These are phyloP conservation scores for Antrodiella citrinella DNA, from an alignment of 768 basidiomycete genomes.

Conservation along the genomic window DNA sequence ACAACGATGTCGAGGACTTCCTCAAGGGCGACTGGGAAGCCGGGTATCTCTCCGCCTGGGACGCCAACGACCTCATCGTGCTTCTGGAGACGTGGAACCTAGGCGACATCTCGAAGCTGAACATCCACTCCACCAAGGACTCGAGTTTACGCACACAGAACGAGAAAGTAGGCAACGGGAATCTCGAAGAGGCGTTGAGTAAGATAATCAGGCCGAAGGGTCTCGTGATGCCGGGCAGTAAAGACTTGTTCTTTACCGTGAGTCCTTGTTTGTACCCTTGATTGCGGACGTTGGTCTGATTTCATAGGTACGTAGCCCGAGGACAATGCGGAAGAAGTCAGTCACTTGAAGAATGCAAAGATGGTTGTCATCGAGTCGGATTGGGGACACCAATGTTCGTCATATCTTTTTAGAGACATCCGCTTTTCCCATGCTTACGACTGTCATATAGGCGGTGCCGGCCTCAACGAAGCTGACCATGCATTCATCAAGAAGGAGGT, in stretches of 20 bases:
- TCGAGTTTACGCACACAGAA: slow-evolving; percentile 23
- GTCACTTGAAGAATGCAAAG: slow-evolving; percentile 29
- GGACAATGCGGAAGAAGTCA: slow-evolving; percentile 42
- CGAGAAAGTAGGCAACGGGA: slow-evolving; percentile 22
- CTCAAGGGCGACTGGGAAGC: slow-evolving; percentile 44
- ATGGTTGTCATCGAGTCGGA: slow-evolving; percentile 47
- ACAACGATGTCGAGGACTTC: slow-evolving; percentile 40
- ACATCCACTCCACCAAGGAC: neutral
- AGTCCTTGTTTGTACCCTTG: slow-evolving; percentile 1
- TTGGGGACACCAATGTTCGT: slow-evolving; percentile 51
- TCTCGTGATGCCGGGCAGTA: slow-evolving; percentile 51
- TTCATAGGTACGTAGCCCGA: slow-evolving; percentile 45
- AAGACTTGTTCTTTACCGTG: slow-evolving; percentile 51
- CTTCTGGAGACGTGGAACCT: slow-evolving; percentile 43
- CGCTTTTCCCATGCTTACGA: too few relatives aligned
- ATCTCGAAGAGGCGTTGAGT: slow-evolving; percentile 32
- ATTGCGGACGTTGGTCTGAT: too few relatives aligned
- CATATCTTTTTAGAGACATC: neutral
- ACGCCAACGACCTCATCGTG: slow-evolving; percentile 45
- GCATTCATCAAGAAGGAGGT: neutral
- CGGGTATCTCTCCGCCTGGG: slow-evolving; percentile 34
- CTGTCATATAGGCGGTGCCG: neutral
- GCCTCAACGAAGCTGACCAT: neutral
- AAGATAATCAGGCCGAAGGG: slow-evolving; percentile 44
- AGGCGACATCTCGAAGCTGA: slow-evolving; percentile 35